phyloP scores from a whole-genome alignment of 768 basidiomycete species.

The Tulasnella sp. region DNA sequence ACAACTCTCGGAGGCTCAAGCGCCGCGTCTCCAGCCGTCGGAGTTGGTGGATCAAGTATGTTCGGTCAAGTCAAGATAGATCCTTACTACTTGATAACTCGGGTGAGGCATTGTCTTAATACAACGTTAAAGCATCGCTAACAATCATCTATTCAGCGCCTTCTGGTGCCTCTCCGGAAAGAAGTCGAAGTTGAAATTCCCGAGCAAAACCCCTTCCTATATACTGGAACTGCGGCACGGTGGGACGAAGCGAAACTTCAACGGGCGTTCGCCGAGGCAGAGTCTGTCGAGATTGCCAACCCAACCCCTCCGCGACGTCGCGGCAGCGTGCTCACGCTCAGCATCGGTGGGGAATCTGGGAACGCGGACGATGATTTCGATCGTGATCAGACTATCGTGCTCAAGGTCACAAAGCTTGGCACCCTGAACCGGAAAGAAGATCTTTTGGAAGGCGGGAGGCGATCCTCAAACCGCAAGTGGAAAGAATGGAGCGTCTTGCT shows the following conservation, averaged over 20 bases:
- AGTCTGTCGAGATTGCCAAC: conserved; percentile 55
- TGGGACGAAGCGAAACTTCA: conserved; percentile 69
- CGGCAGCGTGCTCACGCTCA: conserved; percentile 22
- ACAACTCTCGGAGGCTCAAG: conserved; percentile 18
- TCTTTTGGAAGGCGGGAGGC: conserved; percentile 68
- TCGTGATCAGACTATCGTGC: conserved; percentile 30
- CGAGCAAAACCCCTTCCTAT: conserved; percentile 58
- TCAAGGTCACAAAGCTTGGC: conserved; percentile 79
- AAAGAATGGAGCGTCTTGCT: conserved; percentile 77
- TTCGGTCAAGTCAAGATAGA: conserved; percentile 69
- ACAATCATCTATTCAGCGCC: conserved; percentile 45
- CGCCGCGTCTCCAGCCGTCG: conserved; percentile 34
- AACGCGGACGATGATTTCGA: conserved; percentile 17
- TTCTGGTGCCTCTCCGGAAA: conserved; percentile 64
- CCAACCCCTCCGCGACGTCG: background rate
- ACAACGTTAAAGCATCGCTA: background rate
- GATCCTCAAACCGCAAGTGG: conserved; percentile 80
- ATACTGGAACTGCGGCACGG: conserved; percentile 58
- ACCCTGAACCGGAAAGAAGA: conserved; percentile 76
- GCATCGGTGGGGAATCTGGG: conserved; percentile 14
- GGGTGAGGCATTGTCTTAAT: conserved; percentile 47
- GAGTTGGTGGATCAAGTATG: conserved; percentile 38
- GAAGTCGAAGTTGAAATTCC: conserved; percentile 60
- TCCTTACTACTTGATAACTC: conserved; percentile 84
- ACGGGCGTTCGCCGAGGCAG: conserved; percentile 58